phyloP scores from a whole-genome alignment of 257 asterid species.

The Asclepias syriaca region DNA sequence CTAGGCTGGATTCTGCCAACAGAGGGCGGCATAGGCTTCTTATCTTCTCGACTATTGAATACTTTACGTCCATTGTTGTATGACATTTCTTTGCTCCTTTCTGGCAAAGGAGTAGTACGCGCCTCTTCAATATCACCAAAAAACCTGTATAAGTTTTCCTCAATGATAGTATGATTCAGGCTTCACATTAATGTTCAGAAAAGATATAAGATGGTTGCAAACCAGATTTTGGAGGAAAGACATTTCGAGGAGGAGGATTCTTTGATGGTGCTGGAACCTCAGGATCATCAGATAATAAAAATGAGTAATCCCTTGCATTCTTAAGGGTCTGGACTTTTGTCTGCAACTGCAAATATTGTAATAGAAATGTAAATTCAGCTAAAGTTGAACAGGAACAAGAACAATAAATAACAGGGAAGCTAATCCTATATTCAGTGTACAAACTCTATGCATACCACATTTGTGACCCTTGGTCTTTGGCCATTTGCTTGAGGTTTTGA shows the following conservation, averaged over 20 bases:
- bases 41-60: conserved; percentile 35
- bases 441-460: conserved; percentile 42
- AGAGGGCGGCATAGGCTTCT: conserved; percentile 24
- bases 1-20: conserved; percentile 39
- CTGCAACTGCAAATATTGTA: conserved; percentile 46
- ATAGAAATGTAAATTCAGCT: conserved; percentile 2
- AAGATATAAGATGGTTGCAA: conserved; percentile 26
- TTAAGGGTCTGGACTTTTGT: conserved; percentile 64
- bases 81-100: conserved; percentile 36
- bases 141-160: conserved; percentile 67
- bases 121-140: conserved; percentile 76
- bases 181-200: conserved; percentile 24
- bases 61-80: conserved; percentile 39
- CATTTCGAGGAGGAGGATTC: conserved; percentile 41
- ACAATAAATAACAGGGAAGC: not conserved
- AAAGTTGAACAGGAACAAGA: not conserved
- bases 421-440: not conserved
- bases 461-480: conserved; percentile 38
- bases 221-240: conserved; percentile 65
- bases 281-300: conserved; percentile 72
- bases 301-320: conserved; percentile 86
- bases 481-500: conserved; percentile 37
- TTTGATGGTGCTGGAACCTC: conserved; percentile 56
- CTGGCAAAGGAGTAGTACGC: conserved; percentile 33
- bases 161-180: conserved; percentile 30